Evolutionary conservation across 2,329 filamentous ascomycete species (phyloP), one percentile per base, ranked within the genome.

Genomic region (Onygena corvina): DNA sequence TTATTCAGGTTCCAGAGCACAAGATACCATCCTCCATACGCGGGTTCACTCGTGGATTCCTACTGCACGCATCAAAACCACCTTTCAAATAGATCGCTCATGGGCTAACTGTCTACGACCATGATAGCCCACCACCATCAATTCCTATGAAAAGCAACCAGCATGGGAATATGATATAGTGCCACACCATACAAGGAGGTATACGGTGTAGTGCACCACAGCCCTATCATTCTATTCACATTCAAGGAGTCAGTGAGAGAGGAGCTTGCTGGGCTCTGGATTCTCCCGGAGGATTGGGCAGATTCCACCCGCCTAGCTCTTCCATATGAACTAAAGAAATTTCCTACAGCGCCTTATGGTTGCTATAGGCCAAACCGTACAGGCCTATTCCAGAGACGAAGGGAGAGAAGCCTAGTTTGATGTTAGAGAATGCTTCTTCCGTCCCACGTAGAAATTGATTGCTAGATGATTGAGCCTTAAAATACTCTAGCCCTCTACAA

Each of bases 71-170:
- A 34, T 35, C 11, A 21, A 35, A 12, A 23, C 45, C 45, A 8
- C 30, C 45, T n/a, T 47, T 47, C 29, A 47, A 35, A 35, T 47
- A 25, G 9, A 35, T 47, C 12, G 45, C 45, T 35, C 45, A 14
- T 47, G 45, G 45, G 12, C 8, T 47, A 25, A 14, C 6, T 20
- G 14, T 35, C 29, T 35, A 34, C 45, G 14, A 35, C 18, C 14
- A n/a, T 9, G 12, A 14, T 35, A 11, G 8, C 12, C 34, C 34
- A 8, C 45, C 21, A 9, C 38, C 21, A 14, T 7, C 20, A 16
- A 27, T 42, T 42, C 38, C 38, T 14, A 42, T 27, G 21, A 42
- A 42, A 42, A 42, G 38, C 21, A n/a, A 40, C 20, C 8, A n/a
- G 11, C 11, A 42, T 27, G 36, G 12, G 36, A 25, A 11, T 12